phyloP scores from a whole-genome alignment of 345 rosid species.

The Bruguiera gymnorhiza region DNA sequence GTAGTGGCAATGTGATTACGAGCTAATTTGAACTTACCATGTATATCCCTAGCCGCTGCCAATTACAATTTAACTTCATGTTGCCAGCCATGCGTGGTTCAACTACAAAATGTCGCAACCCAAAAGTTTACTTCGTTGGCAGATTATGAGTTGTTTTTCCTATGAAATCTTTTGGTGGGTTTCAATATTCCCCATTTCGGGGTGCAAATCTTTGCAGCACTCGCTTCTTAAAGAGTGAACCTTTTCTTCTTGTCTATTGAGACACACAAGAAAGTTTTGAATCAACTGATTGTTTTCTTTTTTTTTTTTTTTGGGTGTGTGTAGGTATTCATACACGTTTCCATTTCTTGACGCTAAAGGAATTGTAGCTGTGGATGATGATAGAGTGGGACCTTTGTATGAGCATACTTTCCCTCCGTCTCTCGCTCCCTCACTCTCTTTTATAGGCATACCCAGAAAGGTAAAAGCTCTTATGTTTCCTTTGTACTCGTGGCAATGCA shows the following conservation, averaged over 20 bases:
- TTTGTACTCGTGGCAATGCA: not conserved
- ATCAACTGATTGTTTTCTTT: not conserved
- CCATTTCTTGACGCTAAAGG: conserved; percentile 99
- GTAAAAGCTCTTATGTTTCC: conserved; percentile 22
- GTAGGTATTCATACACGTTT: conserved; percentile 80
- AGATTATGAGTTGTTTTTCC: conserved; percentile 14
- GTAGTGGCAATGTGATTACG: not conserved
- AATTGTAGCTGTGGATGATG: conserved; percentile 72
- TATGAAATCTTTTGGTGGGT: conserved; percentile 4
- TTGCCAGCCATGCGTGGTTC: too few relatives aligned
- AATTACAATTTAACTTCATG: too few relatives aligned
- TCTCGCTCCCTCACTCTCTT: conserved; percentile 86
- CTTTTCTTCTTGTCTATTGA: not conserved
- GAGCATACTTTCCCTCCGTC: conserved; percentile 95
- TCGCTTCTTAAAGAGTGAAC: not conserved
- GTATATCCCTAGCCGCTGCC: too few relatives aligned
- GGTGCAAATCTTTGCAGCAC: conserved; percentile 11
- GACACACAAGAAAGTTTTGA: not conserved
- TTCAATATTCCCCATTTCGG: conserved; percentile 1
- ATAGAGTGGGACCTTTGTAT: conserved; percentile 87
- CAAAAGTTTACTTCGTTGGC: conserved; percentile 20
- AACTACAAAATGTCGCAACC: not conserved
- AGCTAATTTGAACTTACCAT: too few relatives aligned
- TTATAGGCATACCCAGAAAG: conserved; percentile 88
- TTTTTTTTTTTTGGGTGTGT: not conserved